Evolutionary conservation across 768 basidiomycete species (phyloP).

Genomic region (Trametes villosa): DNA sequence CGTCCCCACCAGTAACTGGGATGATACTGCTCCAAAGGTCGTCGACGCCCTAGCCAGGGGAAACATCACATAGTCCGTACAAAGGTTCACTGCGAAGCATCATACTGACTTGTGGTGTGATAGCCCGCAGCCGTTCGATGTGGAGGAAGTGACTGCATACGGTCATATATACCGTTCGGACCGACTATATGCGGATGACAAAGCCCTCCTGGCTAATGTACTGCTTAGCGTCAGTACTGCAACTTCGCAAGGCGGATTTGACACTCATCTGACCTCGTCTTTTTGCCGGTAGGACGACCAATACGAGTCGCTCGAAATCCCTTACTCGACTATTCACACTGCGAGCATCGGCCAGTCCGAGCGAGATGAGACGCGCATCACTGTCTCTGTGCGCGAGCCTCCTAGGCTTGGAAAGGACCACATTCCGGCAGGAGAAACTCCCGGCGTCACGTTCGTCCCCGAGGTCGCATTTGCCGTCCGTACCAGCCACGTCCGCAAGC

Average conservation of each 20-base stretch:
- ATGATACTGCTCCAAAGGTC: slow-evolving; percentile 51
- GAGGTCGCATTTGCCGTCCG: slow-evolving; percentile 43
- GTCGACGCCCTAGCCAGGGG: slow-evolving; percentile 49
- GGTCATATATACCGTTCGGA: slow-evolving; percentile 44
- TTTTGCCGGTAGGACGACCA: slow-evolving; percentile 42
- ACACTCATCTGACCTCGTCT: slow-evolving; percentile 11
- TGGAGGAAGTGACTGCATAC: slow-evolving; percentile 44
- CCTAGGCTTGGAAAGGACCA: slow-evolving; percentile 25
- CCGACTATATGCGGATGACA: slow-evolving; percentile 56
- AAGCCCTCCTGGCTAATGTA: slow-evolving; percentile 56
- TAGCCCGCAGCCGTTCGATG: slow-evolving; percentile 66
- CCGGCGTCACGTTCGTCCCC: too few species aligned
- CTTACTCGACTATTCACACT: slow-evolving; percentile 41
- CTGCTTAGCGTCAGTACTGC: slow-evolving; percentile 30
- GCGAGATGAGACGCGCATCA: neutral
- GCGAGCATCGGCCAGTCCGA: neutral
- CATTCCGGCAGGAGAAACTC: too few species aligned
- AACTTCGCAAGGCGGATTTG: neutral
- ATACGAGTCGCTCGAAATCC: slow-evolving; percentile 55
- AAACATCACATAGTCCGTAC: slow-evolving; percentile 53
- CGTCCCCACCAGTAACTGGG: slow-evolving; percentile 54
- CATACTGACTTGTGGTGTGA: neutral
- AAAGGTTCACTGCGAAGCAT: neutral
- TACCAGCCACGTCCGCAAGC: slow-evolving; percentile 38
- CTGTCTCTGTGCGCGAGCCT: slow-evolving; percentile 1